Conservation (phyloP, 495 filamentous ascomycete genomes). For the Apodospora peruviana region DNA sequence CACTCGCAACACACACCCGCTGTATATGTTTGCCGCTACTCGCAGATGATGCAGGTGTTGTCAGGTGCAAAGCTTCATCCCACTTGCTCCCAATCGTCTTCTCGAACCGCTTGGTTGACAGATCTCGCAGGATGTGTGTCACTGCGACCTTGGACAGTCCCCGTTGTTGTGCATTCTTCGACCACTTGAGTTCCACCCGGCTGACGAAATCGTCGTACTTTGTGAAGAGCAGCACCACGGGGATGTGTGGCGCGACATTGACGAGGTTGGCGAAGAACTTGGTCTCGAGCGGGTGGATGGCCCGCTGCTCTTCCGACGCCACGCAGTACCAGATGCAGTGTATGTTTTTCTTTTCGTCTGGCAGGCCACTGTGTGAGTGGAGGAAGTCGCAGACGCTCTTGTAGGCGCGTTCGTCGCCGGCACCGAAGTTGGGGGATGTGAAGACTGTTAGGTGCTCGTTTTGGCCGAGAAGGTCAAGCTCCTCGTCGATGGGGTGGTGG, state of each 20-base stretch:
- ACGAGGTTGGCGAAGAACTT: conserved; percentile 15
- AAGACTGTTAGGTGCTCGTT: conserved; percentile 19
- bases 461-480: conserved; percentile 18
- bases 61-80: conserved; percentile 9
- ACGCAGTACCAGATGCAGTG: conserved; percentile 30
- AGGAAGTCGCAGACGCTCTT: conserved; percentile 13
- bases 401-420: conserved; percentile 9
- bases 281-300: conserved; percentile 11
- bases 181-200: conserved; percentile 21
- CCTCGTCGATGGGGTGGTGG: conserved; percentile 15
- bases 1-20: conserved; percentile 16
- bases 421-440: conserved; percentile 18
- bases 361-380: neutral
- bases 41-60: neutral
- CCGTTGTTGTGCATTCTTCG: conserved; percentile 9
- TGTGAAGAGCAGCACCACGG: conserved; percentile 19
- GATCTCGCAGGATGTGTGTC: conserved; percentile 18
- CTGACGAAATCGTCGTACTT: conserved; percentile 26
- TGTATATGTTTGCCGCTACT: conserved; percentile 2
- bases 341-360: conserved; percentile 9
- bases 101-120: conserved; percentile 18
- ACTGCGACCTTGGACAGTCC: conserved; percentile 22
- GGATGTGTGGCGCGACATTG: conserved; percentile 10
- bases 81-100: conserved; percentile 15
- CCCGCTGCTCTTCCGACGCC: conserved; percentile 13